Evolutionary conservation across 1,284 basidiomycete species (phyloP).

Genomic region (Ustilago trichophora): DNA sequence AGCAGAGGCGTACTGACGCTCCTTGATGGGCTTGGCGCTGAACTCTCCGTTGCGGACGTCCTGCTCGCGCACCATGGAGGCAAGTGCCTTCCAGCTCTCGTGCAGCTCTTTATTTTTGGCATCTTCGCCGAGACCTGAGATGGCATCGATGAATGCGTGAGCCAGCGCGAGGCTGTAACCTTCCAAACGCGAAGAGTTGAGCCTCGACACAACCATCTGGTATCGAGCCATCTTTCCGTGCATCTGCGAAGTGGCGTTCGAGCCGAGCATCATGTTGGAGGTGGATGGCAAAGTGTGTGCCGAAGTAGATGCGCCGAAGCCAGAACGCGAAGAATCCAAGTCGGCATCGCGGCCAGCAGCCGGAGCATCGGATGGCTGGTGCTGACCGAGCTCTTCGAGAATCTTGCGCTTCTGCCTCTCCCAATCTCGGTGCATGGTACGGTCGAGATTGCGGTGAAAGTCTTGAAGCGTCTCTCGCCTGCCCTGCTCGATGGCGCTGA

Average conservation of each 20-base stretch:
- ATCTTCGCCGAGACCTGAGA: constrained; percentile 47
- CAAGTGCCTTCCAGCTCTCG: constrained; percentile 68
- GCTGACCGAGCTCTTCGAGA: constrained; percentile 83
- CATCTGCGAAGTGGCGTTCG: constrained; percentile 45
- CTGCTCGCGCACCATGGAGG: constrained; percentile 69
- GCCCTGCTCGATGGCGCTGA: constrained; percentile 90
- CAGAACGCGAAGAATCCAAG: constrained; percentile 22
- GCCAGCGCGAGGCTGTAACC: constrained; percentile 48
- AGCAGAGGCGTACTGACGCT: constrained; percentile 69
- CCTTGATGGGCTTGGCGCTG: constrained; percentile 59
- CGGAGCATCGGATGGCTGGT: constrained; percentile 41
- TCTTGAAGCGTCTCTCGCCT: constrained; percentile 83
- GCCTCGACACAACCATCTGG: constrained; percentile 54
- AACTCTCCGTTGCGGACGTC: constrained; percentile 68
- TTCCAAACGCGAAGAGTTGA: constrained; percentile 61
- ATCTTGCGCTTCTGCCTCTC: constrained; percentile 86
- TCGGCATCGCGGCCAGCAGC: constrained; percentile 20
- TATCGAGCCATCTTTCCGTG: constrained; percentile 63
- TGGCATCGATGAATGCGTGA: constrained; percentile 56
- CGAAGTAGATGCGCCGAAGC: constrained; percentile 48
- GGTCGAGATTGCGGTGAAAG: constrained; percentile 82
- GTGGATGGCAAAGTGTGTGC: constrained; percentile 31
- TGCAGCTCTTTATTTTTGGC: constrained; percentile 65
- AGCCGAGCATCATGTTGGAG: constrained; percentile 14
- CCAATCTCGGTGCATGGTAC: constrained; percentile 82